Evolutionary conservation across 2,329 filamentous ascomycete genomes (phyloP).

Genomic region (Immersiporthe knoxdaviesiana): DNA sequence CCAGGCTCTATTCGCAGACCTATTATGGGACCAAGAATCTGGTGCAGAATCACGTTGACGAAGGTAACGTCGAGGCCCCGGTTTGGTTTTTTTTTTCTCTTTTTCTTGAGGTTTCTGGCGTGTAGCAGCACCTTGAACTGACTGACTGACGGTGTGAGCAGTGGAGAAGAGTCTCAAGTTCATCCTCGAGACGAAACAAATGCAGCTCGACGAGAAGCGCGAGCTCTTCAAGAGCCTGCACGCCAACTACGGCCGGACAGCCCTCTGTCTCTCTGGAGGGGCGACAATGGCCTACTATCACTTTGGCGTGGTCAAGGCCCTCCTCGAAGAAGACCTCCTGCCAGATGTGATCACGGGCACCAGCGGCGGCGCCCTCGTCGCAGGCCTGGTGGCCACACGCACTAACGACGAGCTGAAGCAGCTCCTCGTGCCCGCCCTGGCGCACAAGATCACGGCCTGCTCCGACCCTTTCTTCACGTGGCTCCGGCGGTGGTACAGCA

Average conservation of each 20-base stretch:
- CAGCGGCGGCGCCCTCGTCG: constrained; percentile 89
- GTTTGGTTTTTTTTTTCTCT: too few species aligned
- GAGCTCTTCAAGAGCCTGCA: constrained; percentile 84
- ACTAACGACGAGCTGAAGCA: constrained; percentile 89
- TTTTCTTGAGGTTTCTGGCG: too few species aligned
- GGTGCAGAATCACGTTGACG: constrained; percentile 87
- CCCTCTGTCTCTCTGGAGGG: constrained; percentile 89
- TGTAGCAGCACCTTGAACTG: neutral
- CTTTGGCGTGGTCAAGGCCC: constrained; percentile 86
- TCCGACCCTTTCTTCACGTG: constrained; percentile 76
- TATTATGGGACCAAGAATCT: constrained; percentile 97
- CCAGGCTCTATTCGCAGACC: constrained; percentile 92
- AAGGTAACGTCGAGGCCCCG: constrained; percentile 55
- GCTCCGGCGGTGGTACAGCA: constrained; percentile 85
- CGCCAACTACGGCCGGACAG: constrained; percentile 90
- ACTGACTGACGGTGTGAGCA: constrained; percentile 38
- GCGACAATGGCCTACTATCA: constrained; percentile 97
- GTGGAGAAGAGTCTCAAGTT: constrained; percentile 70
- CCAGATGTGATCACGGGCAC: constrained; percentile 97
- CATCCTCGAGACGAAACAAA: constrained; percentile 67
- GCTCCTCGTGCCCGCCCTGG: constrained; percentile 84
- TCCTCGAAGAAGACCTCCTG: constrained; percentile 82
- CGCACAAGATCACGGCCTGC: constrained; percentile 82
- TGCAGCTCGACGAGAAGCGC: constrained; percentile 75
- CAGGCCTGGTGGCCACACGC: constrained; percentile 82